Base-by-base conservation (phyloP, 768 basidiomycete genomes). In the Trametes gibbosa region DNA sequence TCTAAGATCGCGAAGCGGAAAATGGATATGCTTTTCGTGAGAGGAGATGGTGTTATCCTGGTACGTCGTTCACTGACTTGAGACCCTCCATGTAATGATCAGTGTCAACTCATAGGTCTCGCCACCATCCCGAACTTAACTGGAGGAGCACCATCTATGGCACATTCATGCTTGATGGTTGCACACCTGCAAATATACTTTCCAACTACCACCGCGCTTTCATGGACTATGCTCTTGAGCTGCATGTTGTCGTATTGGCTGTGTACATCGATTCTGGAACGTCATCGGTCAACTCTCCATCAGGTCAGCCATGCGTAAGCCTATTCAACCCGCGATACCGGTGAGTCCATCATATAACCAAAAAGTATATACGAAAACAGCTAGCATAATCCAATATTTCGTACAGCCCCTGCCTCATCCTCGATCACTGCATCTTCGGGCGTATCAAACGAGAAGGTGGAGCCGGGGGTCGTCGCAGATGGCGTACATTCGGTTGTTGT, bases 1-100 rank as follows among this genome's bases (percentile, higher is more conserved):
- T 57, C 27, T 13, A 68, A 96, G 95, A 84, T 93, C 21, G 92
- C 91, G 58, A 95, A 94, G 75, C 81, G 96, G 68, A 94, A 92
- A 73, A 86, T 95, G 82, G 93, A 96, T 51, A 98, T 99, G 96
- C 79, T 99, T 41, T 99, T 98, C 68, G 95, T 99, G 1, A 80
- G 97, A 72, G 96, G 96, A 50, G 96, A 98, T 71, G 94, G 96
- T 55, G 96, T 98, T 19, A 98, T 98, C 63, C 76, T 98, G 71
- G 96, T 97, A 62, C 61, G 86, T 78, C 29, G 29, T 32, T 10
- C 29, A 10, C 21, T 13, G 5, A 45, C 47, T 17, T 7, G 2
- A 41, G 6, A 7, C 25, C 50, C 4, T 23, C 8, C 2, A 35
- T 46, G 29, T 35, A 46, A 21, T 60, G 21, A 43, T 50, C 41